phyloP scores from a whole-genome alignment of 2,329 filamentous ascomycete species.

The Talaromyces rugulosus region DNA sequence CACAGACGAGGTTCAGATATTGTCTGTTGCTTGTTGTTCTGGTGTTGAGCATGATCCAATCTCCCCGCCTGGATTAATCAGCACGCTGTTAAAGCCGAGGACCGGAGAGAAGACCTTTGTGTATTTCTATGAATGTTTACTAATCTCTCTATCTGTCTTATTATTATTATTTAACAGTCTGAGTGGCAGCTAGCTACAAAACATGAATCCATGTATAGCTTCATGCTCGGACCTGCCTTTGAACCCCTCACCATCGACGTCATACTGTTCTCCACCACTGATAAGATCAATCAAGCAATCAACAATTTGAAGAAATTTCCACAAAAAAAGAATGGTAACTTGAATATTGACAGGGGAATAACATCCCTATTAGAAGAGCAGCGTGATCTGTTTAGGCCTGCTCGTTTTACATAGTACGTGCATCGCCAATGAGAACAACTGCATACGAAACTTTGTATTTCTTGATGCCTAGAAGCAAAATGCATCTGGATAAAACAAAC shows the following conservation, averaged over 20 bases:
- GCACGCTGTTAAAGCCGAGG: neutral
- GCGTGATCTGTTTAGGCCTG: no score
- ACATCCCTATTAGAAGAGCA: no score
- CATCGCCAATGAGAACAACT: no score
- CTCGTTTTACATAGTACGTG: no score
- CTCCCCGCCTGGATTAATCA: conserved; percentile 5
- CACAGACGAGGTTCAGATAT: neutral
- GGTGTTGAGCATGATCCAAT: neutral
- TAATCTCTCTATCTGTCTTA: neutral
- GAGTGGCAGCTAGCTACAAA: neutral
- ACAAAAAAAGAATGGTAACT: no score
- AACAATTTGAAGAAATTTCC: no score
- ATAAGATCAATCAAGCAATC: neutral
- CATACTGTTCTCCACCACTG: neutral
- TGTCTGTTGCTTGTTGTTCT: neutral
- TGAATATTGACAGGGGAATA: no score
- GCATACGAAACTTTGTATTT: no score
- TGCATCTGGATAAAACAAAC: neutral
- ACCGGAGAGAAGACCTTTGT: neutral
- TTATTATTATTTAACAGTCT: neutral
- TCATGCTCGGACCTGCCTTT: no score
- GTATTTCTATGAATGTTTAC: neutral
- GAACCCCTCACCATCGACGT: neutral
- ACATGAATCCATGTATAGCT: neutral
- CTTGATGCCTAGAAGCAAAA: neutral